Percentiles rank a stretch among this genome's conserved stretches.
Conservation (phyloP, 768 basidiomycete genomes). For the Lentinula boryana region DNA sequence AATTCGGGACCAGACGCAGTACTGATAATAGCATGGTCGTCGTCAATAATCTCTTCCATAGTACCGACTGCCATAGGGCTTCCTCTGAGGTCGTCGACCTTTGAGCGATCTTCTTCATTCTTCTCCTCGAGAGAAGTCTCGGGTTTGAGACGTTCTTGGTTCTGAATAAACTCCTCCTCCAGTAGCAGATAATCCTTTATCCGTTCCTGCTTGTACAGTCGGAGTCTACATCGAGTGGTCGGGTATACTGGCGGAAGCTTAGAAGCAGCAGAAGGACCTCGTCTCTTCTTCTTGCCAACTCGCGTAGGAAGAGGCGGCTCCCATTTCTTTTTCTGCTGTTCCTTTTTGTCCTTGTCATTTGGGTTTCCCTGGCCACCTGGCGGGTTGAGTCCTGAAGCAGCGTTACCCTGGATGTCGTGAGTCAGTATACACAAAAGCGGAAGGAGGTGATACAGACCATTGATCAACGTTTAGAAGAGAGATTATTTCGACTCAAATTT, state of each 20-base stretch:
- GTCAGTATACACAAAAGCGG: neutral
- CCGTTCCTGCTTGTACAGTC: constrained; percentile 93
- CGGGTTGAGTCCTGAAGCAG: constrained; percentile 59
- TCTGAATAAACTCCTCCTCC: constrained; percentile 92
- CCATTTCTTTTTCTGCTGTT: constrained; percentile 85
- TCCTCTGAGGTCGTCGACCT: constrained; percentile 91
- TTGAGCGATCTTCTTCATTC: constrained; percentile 90
- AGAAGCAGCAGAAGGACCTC: constrained; percentile 85
- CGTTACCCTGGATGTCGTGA: constrained; percentile 52
- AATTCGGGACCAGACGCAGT: constrained; percentile 92
- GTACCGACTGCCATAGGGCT: constrained; percentile 98
- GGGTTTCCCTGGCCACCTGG: constrained; percentile 21
- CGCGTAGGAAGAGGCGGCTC: constrained; percentile 96
- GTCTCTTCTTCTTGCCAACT: constrained; percentile 94
- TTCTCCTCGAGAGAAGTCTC: constrained; percentile 88
- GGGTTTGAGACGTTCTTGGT: constrained; percentile 87
- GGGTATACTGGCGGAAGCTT: constrained; percentile 93
- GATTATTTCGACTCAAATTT: neutral
- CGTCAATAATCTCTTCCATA: constrained; percentile 96
- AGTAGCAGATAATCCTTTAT: constrained; percentile 97
- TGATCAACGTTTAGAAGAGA: constrained; percentile 9
- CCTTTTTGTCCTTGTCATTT: constrained; percentile 40
- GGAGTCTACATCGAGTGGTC: constrained; percentile 91
- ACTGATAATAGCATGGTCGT: constrained; percentile 98
- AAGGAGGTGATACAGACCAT: constrained; percentile 7